Conservation (phyloP, 2,329 filamentous ascomycete species). For the Orbilia javanica region DNA sequence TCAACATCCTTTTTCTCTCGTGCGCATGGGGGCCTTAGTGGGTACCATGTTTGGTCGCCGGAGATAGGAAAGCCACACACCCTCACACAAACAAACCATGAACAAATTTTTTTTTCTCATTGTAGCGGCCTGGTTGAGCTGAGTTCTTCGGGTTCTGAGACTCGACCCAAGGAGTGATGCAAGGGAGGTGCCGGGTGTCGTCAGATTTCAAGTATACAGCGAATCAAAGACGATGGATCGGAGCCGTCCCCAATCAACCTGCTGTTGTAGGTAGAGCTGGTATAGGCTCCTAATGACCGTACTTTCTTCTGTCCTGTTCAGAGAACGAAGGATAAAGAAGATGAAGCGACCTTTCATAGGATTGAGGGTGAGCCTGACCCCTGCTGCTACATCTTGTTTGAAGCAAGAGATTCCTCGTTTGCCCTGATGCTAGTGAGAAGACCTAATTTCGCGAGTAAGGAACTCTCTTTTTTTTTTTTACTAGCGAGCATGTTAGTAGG, state of each 20-base stretch:
- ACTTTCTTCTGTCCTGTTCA: too few relatives aligned
- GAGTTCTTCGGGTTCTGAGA: slow-evolving; percentile 45
- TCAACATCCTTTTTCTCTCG: background rate
- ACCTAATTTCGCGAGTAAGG: slow-evolving; percentile 22
- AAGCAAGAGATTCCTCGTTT: slow-evolving; percentile 30
- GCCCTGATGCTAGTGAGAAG: slow-evolving; percentile 30
- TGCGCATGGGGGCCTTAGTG: slow-evolving; percentile 26
- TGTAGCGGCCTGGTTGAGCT: slow-evolving; percentile 51
- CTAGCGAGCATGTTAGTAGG: background rate
- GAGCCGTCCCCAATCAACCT: slow-evolving; percentile 6
- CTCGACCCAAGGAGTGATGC: slow-evolving; percentile 37
- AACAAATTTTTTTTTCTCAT: slow-evolving; percentile 43
- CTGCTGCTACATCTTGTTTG: slow-evolving; percentile 31
- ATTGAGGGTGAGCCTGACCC: slow-evolving; percentile 26
- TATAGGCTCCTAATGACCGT: slow-evolving; percentile 37
- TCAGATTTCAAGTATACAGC: slow-evolving; percentile 38
- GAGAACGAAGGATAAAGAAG: slow-evolving; percentile 27
- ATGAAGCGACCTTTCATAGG: slow-evolving; percentile 52
- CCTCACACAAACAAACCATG: slow-evolving; percentile 2
- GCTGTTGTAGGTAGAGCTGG: slow-evolving; percentile 40
- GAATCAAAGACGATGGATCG: slow-evolving; percentile 35
- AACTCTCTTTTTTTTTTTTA: background rate
- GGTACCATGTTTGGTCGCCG: slow-evolving; percentile 28
- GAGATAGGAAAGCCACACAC: slow-evolving; percentile 30
- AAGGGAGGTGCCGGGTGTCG: slow-evolving; percentile 49